Evolutionary conservation across 441 rosid genomes (phyloP).

Genomic region (Gossypium trilobum): DNA sequence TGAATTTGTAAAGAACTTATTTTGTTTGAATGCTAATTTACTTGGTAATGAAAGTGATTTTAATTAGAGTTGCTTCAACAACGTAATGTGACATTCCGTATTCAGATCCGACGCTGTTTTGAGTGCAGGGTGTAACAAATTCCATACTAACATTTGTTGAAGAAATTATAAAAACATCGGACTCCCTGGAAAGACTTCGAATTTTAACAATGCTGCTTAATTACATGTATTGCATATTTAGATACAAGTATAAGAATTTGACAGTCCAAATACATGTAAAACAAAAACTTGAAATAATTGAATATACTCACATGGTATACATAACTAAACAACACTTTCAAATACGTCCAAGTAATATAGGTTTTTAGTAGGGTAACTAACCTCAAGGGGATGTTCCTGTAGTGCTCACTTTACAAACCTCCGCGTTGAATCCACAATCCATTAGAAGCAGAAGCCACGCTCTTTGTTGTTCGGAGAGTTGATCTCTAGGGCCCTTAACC

Average conservation of each 20-base stretch:
- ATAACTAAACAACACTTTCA: not conserved
- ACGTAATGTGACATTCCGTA: no score
- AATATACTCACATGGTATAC: not conserved
- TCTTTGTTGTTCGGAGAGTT: constrained; percentile 82
- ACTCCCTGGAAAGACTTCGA: not conserved
- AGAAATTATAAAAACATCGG: not conserved
- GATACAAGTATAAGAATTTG: not conserved
- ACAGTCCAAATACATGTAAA: not conserved
- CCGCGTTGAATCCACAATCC: constrained; percentile 71
- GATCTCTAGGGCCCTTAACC: constrained; percentile 78
- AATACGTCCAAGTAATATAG: not conserved
- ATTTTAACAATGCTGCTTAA: no score
- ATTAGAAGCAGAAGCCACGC: constrained; percentile 77
- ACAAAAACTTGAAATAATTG: not conserved
- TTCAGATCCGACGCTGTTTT: no score
- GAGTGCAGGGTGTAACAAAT: no score
- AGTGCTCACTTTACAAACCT: constrained; percentile 74
- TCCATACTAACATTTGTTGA: not conserved
- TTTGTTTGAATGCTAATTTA: no score
- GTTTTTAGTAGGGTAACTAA: not conserved
- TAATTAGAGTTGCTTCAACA: no score
- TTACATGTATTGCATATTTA: not conserved
- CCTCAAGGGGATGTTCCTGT: constrained; percentile 15
- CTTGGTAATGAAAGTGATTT: no score
- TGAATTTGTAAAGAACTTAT: no score